Percentiles rank a stretch among this genome's conserved stretches.
phyloP scores from a whole-genome alignment of 805 yeast genomes.

The Saturnispora besseyi region DNA sequence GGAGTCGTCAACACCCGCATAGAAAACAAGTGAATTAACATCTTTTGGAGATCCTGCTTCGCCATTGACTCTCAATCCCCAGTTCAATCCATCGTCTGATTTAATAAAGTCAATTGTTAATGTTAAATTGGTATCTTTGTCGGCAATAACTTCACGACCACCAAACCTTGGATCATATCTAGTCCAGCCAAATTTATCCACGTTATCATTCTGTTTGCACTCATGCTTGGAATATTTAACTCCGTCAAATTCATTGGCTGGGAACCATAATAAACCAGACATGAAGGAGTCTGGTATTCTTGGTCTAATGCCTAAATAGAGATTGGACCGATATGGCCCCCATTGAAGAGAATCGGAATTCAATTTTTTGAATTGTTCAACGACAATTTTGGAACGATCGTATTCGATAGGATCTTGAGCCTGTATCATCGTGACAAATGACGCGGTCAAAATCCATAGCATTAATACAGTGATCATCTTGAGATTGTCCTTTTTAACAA shows the following conservation, averaged over 20 bases:
- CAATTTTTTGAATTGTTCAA: constrained; percentile 26
- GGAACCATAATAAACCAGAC: constrained; percentile 85
- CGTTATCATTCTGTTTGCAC: constrained; percentile 63
- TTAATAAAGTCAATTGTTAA: constrained; percentile 71
- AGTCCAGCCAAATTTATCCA: constrained; percentile 78
- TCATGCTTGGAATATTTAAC: constrained; percentile 56
- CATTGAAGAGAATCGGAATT: constrained; percentile 54
- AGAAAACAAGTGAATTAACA: constrained; percentile 63
- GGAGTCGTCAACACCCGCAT: constrained; percentile 67
- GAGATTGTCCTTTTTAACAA: background rate
- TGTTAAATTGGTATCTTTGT: constrained; percentile 51
- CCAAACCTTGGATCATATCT: constrained; percentile 81
- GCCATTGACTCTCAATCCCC: constrained; percentile 74
- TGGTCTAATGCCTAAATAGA: constrained; percentile 82
- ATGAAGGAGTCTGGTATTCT: constrained; percentile 65
- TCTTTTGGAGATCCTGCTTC: constrained; percentile 43
- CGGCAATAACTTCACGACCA: constrained; percentile 70
- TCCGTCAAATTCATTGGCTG: constrained; percentile 47
- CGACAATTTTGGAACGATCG: constrained; percentile 1
- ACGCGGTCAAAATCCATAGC: background rate
- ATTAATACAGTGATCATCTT: background rate
- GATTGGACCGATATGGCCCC: constrained; percentile 90
- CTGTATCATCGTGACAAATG: constrained; percentile 5
- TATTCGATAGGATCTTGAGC: constrained; percentile 10
- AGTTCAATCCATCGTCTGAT: constrained; percentile 53